Evolutionary conservation across 345 rosid genomes (phyloP), one percentile per base, ranked within the genome.

Genomic region (Clarkia xantiana): DNA sequence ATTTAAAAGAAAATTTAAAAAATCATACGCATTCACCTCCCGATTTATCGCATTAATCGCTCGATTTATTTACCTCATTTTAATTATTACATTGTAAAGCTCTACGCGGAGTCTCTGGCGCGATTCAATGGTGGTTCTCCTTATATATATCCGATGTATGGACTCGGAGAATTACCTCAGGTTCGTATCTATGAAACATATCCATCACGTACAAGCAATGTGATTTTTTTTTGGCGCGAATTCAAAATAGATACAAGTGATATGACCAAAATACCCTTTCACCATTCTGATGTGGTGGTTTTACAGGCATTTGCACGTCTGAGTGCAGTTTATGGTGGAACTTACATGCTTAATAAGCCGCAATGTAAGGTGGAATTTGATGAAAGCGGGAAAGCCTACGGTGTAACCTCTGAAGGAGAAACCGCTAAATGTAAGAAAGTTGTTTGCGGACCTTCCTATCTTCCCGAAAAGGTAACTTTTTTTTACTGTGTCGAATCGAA

Each of bases 271-370:
- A 29, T 29, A 29, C 36, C 36, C 6, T 29, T 22, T 22, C 50
- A n/a, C n/a, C n/a, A n/a, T 44, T 34, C 50, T 22, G 18, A 1
- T 47, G 42, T 36, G 29, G 47, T 56, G 55, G 44, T 11, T 70
- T 52, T 46, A 18, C 64, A 84, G 96, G 94, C 96, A 40, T 91
- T 91, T 66, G 94, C 98, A 0, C 36, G 36, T 29, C 36, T 29
- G 36, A 29, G 36, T 7, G 36, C 36, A 29, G 36, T 29, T 29
- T 29, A 86, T 25, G 93, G 94, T 38, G 94, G 96, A 36, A 86
- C 94, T 52, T 86, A 91, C 83, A 91, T 91, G 98, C 94, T 91
- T 22, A 86, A 79, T 76, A 91, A 86, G 65, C 93, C 94, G 53
- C 83, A 81, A 47, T 86, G 94, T 61, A 86, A 91, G 36, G 95